Evolutionary conservation across 495 filamentous ascomycete genomes (phyloP).

Genomic region (Trichocladium antarcticum): DNA sequence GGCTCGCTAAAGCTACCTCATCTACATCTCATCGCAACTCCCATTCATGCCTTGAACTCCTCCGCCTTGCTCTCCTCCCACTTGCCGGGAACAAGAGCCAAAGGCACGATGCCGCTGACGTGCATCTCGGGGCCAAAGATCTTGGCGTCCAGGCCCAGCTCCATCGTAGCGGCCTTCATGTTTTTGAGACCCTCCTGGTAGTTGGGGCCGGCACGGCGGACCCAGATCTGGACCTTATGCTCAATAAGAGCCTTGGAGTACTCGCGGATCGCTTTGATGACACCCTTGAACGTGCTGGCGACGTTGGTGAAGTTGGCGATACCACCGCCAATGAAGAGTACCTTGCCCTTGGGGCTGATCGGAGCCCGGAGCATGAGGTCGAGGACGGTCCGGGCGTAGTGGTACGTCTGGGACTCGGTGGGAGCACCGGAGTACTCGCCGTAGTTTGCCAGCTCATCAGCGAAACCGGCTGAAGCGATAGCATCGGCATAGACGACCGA

Average conservation of each 20-base stretch:
- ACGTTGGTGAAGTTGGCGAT: constrained; percentile 99
- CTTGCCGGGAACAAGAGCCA: constrained; percentile 48
- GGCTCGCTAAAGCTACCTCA: constrained; percentile 2
- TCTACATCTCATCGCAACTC: not conserved
- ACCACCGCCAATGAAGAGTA: constrained; percentile 98
- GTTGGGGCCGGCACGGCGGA: constrained; percentile 96
- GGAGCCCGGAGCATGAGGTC: constrained; percentile 97
- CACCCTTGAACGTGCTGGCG: constrained; percentile 97
- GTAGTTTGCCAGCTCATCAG: constrained; percentile 96
- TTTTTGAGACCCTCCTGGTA: constrained; percentile 99
- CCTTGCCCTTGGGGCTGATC: constrained; percentile 77
- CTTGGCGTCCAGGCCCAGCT: constrained; percentile 88
- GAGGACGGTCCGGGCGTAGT: constrained; percentile 92
- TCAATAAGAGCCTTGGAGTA: constrained; percentile 75
- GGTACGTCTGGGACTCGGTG: constrained; percentile 95
- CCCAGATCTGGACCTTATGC: constrained; percentile 99
- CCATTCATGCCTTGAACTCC: constrained; percentile 43
- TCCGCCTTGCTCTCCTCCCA: constrained; percentile 41
- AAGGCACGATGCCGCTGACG: constrained; percentile 53
- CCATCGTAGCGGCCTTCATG: constrained; percentile 91
- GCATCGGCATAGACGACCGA: constrained; percentile 98
- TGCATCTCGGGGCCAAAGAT: constrained; percentile 97
- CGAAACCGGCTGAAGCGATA: constrained; percentile 92
- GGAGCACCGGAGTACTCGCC: constrained; percentile 99
- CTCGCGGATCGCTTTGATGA: constrained; percentile 93